Base-by-base conservation (phyloP, 2,329 filamentous ascomycete species). In the Pseudopyrenochaeta lycopersici region DNA sequence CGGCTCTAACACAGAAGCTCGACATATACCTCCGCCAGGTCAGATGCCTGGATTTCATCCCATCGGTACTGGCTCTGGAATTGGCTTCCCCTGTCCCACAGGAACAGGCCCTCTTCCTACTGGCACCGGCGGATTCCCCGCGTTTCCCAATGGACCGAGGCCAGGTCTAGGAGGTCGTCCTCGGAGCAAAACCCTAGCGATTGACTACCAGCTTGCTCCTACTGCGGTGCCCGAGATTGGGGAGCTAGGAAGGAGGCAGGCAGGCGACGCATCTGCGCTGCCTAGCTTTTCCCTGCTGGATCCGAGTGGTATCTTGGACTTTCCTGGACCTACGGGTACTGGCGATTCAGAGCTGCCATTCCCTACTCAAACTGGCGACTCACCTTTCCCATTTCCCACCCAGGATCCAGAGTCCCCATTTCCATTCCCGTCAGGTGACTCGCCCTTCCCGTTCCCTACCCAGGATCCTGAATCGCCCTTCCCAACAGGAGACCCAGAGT, bases 201-300 rank as follows among this genome's bases (percentile, higher is more conserved):
- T 64, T 43, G 54, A 64, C 54, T 64, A 62, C 41, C 47, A 55
- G 27, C 59, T 64, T 21, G 62, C 59, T 9, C 56, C 62, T 15
- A 48, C 27, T 5, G 35, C 45, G 1, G 27, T 39, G n/a, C 33
- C 40, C 14, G 51, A 47, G 39, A 51, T 38, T 9, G 27, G 51
- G 14, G 33, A 42, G 4, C 4, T 54, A 23, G 41, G 41, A 17
- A 44, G 54, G 36, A 49, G 55, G 29, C 58, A 59, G 51, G 50
- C 39, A 4, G 33, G 17, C 18, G 12, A 31, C 39, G 17, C 12
- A 4, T 32, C 49, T 6, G 15, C 54, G 14, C 54, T 63, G 5
- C 60, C 60, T 3, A 43, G 41, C 14, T 62, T 63, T 49, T 55
- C 50, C n/a, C 32, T 59, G 3, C 31, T 53, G 21, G 55, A 60